Evolutionary conservation across 2,329 filamentous ascomycete genomes (phyloP).

Genomic region (Alternaria conjuncta): DNA sequence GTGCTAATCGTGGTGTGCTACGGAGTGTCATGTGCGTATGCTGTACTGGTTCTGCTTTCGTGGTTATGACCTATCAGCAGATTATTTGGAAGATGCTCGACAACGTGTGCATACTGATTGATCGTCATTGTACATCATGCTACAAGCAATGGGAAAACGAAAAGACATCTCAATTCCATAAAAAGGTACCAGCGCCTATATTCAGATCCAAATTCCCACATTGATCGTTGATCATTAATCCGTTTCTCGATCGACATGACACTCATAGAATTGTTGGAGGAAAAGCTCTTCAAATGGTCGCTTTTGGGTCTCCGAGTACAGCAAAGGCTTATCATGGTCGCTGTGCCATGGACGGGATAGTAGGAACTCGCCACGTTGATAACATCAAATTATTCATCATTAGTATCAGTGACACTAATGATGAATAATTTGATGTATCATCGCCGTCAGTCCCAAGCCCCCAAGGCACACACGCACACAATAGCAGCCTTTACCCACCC

Average conservation of each 20-base stretch:
- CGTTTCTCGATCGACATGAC: neutral
- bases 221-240: neutral
- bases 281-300: neutral
- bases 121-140: neutral
- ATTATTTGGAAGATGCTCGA: neutral
- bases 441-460: neutral
- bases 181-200: neutral
- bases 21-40: neutral
- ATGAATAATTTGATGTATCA: neutral
- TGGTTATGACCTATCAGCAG: neutral
- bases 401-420: neutral
- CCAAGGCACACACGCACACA: neutral
- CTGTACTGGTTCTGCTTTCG: neutral
- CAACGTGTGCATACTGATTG: accelerated
- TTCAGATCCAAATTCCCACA: neutral
- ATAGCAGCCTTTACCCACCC: neutral
- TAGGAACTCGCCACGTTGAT: neutral
- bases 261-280: neutral
- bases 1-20: neutral
- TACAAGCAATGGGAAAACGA: neutral
- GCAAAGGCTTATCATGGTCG: neutral
- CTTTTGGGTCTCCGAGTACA: neutral
- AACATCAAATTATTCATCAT: neutral
- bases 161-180: neutral
- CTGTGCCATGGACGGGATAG: neutral